phyloP scores from a whole-genome alignment of 1,284 basidiomycete genomes.

The Apiotrichum sp. region DNA sequence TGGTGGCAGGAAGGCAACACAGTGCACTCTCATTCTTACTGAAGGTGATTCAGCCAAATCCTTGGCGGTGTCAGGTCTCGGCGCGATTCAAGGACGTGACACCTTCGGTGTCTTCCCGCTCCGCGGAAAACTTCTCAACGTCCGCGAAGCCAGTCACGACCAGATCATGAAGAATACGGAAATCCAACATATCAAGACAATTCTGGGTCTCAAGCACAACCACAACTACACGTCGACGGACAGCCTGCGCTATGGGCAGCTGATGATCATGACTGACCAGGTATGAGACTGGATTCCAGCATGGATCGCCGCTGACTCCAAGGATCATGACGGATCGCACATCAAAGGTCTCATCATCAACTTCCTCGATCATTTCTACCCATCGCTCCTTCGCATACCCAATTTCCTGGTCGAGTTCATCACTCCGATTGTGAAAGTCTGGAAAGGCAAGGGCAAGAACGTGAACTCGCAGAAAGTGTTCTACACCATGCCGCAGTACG shows the following conservation, averaged over 20 bases:
- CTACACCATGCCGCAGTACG: conserved; percentile 97
- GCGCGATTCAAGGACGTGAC: conserved; percentile 84
- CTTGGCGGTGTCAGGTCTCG: conserved; percentile 87
- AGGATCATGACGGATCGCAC: conserved; percentile 99
- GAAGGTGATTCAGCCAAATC: conserved; percentile 99
- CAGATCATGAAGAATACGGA: conserved; percentile 98
- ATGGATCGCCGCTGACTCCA: conserved; percentile 3
- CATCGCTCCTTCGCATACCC: conserved; percentile 84
- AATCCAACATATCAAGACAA: conserved; percentile 96
- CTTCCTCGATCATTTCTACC: conserved; percentile 95
- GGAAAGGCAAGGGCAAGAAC: conserved; percentile 59
- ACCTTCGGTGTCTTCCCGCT: conserved; percentile 97
- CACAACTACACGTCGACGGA: conserved; percentile 72
- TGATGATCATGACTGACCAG: conserved; percentile 99
- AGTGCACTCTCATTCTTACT: conserved; percentile 94
- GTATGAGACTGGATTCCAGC: conserved; percentile 45
- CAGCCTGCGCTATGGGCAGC: conserved; percentile 81
- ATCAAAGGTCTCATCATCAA: conserved; percentile 99
- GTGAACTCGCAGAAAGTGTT: conserved; percentile 61
- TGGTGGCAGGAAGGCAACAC: conserved; percentile 69
- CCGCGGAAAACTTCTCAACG: conserved; percentile 94
- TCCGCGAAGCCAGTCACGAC: conserved; percentile 92
- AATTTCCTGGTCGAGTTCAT: conserved; percentile 97
- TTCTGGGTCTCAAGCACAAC: conserved; percentile 90
- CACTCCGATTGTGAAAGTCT: conserved; percentile 91